Percentiles rank a stretch among this genome's conserved stretches.
phyloP scores from a whole-genome alignment of 2,329 filamentous ascomycete genomes.

The Didymella arachidicola region DNA sequence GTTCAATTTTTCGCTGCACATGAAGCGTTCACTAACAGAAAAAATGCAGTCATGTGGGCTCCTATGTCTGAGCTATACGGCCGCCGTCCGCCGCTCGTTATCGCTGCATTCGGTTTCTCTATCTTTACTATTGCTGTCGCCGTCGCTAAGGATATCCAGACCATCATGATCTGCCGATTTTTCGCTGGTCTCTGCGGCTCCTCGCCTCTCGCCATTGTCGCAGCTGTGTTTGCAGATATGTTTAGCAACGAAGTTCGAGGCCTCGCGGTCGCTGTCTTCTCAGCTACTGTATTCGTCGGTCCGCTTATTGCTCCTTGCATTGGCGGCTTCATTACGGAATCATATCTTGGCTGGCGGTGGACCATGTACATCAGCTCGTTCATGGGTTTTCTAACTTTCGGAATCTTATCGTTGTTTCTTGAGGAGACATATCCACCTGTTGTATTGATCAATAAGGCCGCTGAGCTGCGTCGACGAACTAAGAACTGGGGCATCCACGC shows the following conservation, averaged over 20 bases:
- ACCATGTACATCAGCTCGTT: constrained; percentile 63
- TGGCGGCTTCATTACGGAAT: constrained; percentile 61
- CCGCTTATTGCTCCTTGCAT: constrained; percentile 63
- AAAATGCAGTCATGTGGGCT: constrained; percentile 50
- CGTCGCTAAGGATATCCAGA: constrained; percentile 61
- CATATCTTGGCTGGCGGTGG: constrained; percentile 62
- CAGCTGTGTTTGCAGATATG: constrained; percentile 65
- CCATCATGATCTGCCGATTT: constrained; percentile 62
- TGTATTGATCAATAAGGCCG: constrained; percentile 64
- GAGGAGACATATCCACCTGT: constrained; percentile 66
- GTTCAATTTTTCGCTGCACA: neutral
- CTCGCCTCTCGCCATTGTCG: constrained; percentile 60
- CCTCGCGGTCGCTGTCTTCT: constrained; percentile 59
- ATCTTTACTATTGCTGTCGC: constrained; percentile 61
- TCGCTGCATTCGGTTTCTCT: constrained; percentile 60
- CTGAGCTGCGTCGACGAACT: constrained; percentile 62
- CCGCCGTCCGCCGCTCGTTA: constrained; percentile 58
- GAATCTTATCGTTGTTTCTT: constrained; percentile 61
- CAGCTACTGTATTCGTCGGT: constrained; percentile 58
- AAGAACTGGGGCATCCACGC: constrained; percentile 69
- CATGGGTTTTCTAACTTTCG: constrained; percentile 62
- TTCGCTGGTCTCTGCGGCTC: constrained; percentile 63
- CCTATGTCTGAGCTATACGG: constrained; percentile 62
- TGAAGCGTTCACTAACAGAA: neutral
- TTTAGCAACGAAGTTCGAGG: constrained; percentile 58